phyloP scores from a whole-genome alignment of 2,329 filamentous ascomycete genomes.

The Pseudodiploospora longispora region DNA sequence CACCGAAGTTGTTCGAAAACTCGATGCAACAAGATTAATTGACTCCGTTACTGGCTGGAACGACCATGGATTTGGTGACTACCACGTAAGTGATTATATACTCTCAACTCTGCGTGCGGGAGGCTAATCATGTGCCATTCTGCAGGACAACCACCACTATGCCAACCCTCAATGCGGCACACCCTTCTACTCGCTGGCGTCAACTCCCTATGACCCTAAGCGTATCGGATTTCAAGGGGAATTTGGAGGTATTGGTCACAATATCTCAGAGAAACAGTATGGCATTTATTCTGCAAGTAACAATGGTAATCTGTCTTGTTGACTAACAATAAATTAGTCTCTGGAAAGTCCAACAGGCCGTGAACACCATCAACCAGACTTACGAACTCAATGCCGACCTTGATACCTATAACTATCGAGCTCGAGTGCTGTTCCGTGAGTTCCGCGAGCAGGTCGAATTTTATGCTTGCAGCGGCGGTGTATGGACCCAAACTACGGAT shows the following conservation, averaged over 20 bases:
- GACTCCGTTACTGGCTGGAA: constrained; percentile 58
- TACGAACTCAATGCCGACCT: constrained; percentile 56
- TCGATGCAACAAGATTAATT: constrained; percentile 58
- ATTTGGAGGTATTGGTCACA: constrained; percentile 62
- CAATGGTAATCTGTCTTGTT: background rate
- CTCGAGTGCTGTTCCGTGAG: constrained; percentile 51
- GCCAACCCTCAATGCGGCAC: constrained; percentile 63
- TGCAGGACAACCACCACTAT: constrained; percentile 62
- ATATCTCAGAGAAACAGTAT: constrained; percentile 53
- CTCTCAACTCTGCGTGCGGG: background rate
- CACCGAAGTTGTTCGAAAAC: constrained; percentile 41
- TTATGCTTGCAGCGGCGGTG: constrained; percentile 57
- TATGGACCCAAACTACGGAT: constrained; percentile 69
- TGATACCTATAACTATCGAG: constrained; percentile 59
- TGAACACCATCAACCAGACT: constrained; percentile 55
- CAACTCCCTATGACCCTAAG: constrained; percentile 45
- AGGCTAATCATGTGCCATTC: background rate
- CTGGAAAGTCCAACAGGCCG: constrained; percentile 54
- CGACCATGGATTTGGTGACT: constrained; percentile 62
- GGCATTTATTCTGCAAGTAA: background rate
- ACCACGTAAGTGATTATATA: constrained; percentile 24
- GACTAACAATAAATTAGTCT: constrained; percentile 33
- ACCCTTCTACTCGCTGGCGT: constrained; percentile 54
- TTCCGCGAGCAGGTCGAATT: constrained; percentile 51
- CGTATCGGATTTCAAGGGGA: constrained; percentile 64